A percentile compares a stretch with the other conserved stretches of the same genome.
Conservation (phyloP, 2,329 filamentous ascomycete genomes). For the Phaeophleospora eucalypticola region DNA sequence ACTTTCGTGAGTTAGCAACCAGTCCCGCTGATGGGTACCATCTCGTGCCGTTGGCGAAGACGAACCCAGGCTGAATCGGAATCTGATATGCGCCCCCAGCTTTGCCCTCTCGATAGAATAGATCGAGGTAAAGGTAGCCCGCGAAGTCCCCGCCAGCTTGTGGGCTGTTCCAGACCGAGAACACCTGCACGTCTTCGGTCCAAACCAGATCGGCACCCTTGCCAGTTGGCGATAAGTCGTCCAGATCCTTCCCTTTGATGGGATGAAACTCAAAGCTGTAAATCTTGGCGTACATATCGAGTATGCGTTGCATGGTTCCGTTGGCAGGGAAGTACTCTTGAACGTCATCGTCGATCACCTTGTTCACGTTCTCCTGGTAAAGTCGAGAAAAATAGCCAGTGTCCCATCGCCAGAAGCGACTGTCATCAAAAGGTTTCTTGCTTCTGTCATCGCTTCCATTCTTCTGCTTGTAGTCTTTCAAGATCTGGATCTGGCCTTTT, state of each 20-base stretch:
- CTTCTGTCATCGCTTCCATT: neutral
- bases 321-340: slow-evolving; percentile 14
- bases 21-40: slow-evolving; percentile 54
- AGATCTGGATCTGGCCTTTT: neutral
- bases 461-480: neutral
- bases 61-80: slow-evolving; percentile 4
- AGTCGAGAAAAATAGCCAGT: slow-evolving; percentile 82
- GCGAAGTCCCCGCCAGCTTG: slow-evolving; percentile 8
- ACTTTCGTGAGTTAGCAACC: slow-evolving; percentile 54
- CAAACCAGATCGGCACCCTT: slow-evolving; percentile 14
- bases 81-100: slow-evolving; percentile 1
- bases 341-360: slow-evolving; percentile 58
- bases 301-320: slow-evolving; percentile 3
- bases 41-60: slow-evolving; percentile 19
- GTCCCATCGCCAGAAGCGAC: slow-evolving; percentile 3
- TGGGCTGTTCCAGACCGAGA: slow-evolving; percentile 11
- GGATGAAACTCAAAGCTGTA: slow-evolving; percentile 11
- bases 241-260: slow-evolving; percentile 57
- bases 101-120: slow-evolving; percentile 8
- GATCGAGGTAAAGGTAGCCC: slow-evolving; percentile 16
- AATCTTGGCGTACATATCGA: slow-evolving; percentile 12
- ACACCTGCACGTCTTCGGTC: slow-evolving; percentile 12
- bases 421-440: neutral
- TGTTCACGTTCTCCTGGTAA: slow-evolving; percentile 59
- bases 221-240: slow-evolving; percentile 44